Evolutionary conservation across 495 filamentous ascomycete species (phyloP).

Genomic region (Oidiodendron maius): DNA sequence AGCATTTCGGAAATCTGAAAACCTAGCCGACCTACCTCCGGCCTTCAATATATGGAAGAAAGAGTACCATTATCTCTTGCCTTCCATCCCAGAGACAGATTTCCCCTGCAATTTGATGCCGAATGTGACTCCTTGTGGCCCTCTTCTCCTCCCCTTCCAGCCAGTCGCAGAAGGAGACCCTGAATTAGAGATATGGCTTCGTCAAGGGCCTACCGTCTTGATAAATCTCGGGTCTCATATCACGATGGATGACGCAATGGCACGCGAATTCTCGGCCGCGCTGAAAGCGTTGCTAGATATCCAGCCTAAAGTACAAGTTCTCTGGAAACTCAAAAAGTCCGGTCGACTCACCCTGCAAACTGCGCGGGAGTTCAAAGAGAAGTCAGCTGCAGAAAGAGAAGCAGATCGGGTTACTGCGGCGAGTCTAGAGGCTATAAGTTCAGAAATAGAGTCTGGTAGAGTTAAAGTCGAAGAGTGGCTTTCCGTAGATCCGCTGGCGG

Average conservation of each 20-base stretch:
- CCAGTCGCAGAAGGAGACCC: conserved; percentile 32
- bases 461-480: conserved; percentile 39
- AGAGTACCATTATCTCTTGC: conserved; percentile 28
- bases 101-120: conserved; percentile 37
- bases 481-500: conserved; percentile 37
- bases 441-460: conserved; percentile 22
- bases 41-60: not conserved
- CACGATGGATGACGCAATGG: conserved; percentile 23
- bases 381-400: conserved; percentile 18
- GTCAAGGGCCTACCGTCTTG: conserved; percentile 36
- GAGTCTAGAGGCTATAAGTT: conserved; percentile 9
- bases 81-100: conserved; percentile 37
- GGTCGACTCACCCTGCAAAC: no score
- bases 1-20: conserved; percentile 1
- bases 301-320: conserved; percentile 30
- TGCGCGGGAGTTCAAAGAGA: no score
- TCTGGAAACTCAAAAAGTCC: conserved; percentile 40
- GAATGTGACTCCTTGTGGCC: conserved; percentile 16
- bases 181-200: conserved; percentile 39
- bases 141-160: conserved; percentile 7
- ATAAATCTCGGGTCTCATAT: conserved; percentile 44
- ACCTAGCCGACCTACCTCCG: not conserved
- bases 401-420: conserved; percentile 19
- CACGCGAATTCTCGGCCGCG: conserved; percentile 28
- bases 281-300: conserved; percentile 31